Evolutionary conservation across 2,329 filamentous ascomycete species (phyloP), one percentile per base, ranked within the genome.

Genomic region (Aspergillus luchuensis): DNA sequence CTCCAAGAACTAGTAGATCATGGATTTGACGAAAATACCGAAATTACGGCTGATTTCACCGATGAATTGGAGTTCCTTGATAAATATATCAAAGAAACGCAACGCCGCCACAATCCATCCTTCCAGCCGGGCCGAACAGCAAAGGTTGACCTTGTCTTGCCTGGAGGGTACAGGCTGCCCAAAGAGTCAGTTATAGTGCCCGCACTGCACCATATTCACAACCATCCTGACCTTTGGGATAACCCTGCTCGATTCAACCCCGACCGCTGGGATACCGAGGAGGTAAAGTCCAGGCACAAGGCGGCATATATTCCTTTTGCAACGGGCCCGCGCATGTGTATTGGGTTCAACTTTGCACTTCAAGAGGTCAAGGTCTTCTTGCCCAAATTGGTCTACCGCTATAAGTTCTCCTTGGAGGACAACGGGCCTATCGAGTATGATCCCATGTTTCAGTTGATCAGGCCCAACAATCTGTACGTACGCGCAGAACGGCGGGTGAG

Each of bases 281-380:
- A 77, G 13, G 83, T 85, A 53, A 84, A 84, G 75, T 81, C 79
- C 65, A 70, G 79, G 2, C 83, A 81, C 48, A 78, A 79, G 19
- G 80, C 78, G 1, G 75, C 81, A 0, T 89, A 88, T 66, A 76
- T 84, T 2, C 87, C 87, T 0, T 89, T 89, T 63, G 85, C 82
- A 0, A 75, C 80, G 0, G 87, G 87, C 0, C 81, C 78, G 0
- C 77, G 87, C 1, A 81, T 81, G 73, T 89, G 86, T 63, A 84
- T 89, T 57, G 87, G 85, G 0, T 88, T 87, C 79, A 88, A 87
- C 72, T 87, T 88, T 71, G 86, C 85, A 0, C 73, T 88, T 4
- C 80, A 82, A 59, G 85, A 89, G 71, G 78, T 87, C 59, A 87
- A 87, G 74, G 78, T 87, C 7, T 68, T 74, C 33, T 17, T 88